These are phyloP conservation scores for Pseudogymnoascus verrucosus DNA, from an alignment of 2,329 filamentous ascomycete species.

Conservation along the genomic window DNA sequence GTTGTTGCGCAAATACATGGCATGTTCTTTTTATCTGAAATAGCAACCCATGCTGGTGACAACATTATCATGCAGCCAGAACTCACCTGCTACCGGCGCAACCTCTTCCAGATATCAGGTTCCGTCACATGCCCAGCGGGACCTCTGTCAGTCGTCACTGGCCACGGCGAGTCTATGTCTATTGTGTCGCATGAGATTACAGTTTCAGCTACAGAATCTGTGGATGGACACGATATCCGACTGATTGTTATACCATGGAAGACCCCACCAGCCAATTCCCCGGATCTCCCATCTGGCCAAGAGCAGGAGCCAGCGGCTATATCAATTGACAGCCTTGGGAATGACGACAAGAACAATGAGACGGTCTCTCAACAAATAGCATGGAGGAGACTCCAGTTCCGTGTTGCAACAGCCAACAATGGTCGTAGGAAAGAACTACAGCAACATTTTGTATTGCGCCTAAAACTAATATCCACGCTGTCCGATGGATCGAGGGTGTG, in stretches of 20 bases:
- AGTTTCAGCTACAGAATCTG: constrained; percentile 88
- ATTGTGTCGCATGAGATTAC: constrained; percentile 78
- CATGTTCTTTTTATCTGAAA: constrained; percentile 80
- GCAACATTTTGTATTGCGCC: constrained; percentile 85
- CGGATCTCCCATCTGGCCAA: constrained; percentile 52
- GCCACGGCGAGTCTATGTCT: constrained; percentile 75
- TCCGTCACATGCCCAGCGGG: constrained; percentile 73
- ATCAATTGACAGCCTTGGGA: constrained; percentile 50
- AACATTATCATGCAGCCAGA: constrained; percentile 59
- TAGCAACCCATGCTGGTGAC: constrained; percentile 39
- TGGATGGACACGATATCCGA: constrained; percentile 84
- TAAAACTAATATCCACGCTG: constrained; percentile 79
- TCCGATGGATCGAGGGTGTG: constrained; percentile 75
- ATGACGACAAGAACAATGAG: constrained; percentile 46
- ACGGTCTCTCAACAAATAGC: constrained; percentile 87
- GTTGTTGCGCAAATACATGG: constrained; percentile 67
- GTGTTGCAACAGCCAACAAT: constrained; percentile 93
- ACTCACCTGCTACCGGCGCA: constrained; percentile 90
- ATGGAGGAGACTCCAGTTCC: constrained; percentile 88
- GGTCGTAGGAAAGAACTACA: constrained; percentile 89
- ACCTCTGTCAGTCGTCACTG: constrained; percentile 71
- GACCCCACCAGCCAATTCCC: constrained; percentile 73
- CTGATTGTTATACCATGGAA: constrained; percentile 98
- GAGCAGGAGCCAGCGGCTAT: constrained; percentile 85
- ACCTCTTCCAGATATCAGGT: constrained; percentile 92